Evolutionary conservation across 169 alveolate species (phyloP).

Genomic region (Miamiensis avidus): DNA sequence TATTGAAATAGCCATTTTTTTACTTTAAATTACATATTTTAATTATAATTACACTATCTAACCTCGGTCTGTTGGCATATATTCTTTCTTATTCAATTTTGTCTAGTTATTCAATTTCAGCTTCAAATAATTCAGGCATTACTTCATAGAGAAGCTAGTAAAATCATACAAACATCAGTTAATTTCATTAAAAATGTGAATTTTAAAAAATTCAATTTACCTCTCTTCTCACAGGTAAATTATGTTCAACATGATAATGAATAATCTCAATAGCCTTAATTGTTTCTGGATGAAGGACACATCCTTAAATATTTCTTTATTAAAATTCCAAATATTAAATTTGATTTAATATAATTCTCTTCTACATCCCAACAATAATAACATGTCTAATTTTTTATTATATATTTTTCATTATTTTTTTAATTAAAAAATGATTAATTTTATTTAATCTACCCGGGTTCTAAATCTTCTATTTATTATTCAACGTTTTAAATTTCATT

Average conservation of each 20-base stretch:
- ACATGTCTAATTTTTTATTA: constrained; percentile 9
- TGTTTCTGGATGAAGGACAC: constrained; percentile 60
- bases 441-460: constrained; percentile 36
- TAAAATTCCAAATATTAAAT: constrained; percentile 55
- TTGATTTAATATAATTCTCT: constrained; percentile 50
- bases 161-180: neutral
- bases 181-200: neutral
- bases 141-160: constrained; percentile 53
- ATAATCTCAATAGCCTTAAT: constrained; percentile 55
- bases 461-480: constrained; percentile 34
- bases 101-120: constrained; percentile 59
- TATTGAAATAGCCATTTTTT: neutral
- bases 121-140: constrained; percentile 65
- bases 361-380: constrained; percentile 18
- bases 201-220: neutral
- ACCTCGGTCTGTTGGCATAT: constrained; percentile 38
- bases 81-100: constrained; percentile 36
- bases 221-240: constrained; percentile 66
- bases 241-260: constrained; percentile 66
- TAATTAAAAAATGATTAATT: constrained; percentile 26
- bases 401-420: neutral
- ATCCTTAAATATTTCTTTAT: constrained; percentile 58
- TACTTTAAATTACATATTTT: neutral
- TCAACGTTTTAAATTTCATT: constrained; percentile 31
- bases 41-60: constrained; percentile 25